Percentiles rank a stretch among this genome's conserved stretches.
phyloP scores from a whole-genome alignment of 2,329 filamentous ascomycete species.

The Chrysoporthe deuterocubensis region DNA sequence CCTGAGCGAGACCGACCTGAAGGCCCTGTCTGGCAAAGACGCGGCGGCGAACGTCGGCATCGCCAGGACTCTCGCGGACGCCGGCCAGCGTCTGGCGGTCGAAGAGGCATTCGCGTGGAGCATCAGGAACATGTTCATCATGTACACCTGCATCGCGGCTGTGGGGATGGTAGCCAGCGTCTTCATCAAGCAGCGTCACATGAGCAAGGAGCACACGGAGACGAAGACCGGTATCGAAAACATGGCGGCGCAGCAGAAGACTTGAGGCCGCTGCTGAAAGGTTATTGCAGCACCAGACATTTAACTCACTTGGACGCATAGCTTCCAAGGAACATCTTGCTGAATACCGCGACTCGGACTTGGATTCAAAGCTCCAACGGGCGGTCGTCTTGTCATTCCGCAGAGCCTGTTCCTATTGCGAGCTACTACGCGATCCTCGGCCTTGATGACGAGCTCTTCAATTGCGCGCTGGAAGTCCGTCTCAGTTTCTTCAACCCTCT shows the following conservation, averaged over 20 bases:
- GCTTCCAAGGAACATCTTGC: not conserved
- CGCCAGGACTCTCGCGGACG: slow-evolving; percentile 44
- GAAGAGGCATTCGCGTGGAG: slow-evolving; percentile 52
- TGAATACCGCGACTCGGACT: not conserved
- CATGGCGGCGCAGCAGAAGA: slow-evolving; percentile 25
- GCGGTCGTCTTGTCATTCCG: not conserved
- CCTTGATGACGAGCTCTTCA: not conserved
- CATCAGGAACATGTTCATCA: slow-evolving; percentile 52
- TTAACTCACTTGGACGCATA: not conserved
- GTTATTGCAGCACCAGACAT: not conserved
- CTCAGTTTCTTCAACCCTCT: not conserved
- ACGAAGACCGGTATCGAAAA: slow-evolving; percentile 52
- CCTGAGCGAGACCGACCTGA: slow-evolving; percentile 35
- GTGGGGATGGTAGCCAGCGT: slow-evolving; percentile 45
- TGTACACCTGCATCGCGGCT: slow-evolving; percentile 49
- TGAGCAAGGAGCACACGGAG: slow-evolving; percentile 55
- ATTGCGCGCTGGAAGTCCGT: not conserved
- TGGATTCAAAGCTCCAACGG: not conserved
- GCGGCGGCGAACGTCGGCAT: slow-evolving; percentile 52
- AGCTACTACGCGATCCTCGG: not conserved
- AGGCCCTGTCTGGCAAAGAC: slow-evolving; percentile 43
- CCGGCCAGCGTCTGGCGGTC: slow-evolving; percentile 43
- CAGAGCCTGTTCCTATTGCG: not conserved
- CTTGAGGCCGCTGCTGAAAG: not conserved
- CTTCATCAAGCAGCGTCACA: slow-evolving; percentile 47